Evolutionary conservation across 768 basidiomycete species (phyloP), one percentile per base, ranked within the genome.

Genomic region (Dioszegia aurantiaca): DNA sequence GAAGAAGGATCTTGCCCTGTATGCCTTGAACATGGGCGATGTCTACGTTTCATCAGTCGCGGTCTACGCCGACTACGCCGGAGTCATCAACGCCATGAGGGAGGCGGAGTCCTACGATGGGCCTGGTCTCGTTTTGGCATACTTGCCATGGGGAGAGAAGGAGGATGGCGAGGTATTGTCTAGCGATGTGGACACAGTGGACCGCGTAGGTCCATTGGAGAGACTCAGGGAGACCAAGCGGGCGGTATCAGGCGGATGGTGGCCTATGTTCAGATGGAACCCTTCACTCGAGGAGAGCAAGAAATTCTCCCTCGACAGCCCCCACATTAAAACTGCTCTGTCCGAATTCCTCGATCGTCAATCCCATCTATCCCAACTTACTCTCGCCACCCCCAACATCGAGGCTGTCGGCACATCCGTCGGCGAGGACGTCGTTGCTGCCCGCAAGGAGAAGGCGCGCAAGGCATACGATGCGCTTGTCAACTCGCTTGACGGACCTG

Each of bases 221-320:
- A 80, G 98, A n/a, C 81, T 99, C 57, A 93, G 95, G 80, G 91
- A 94, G 80, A 99, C 93, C 24, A 99, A 98, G 75, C 83, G 91
- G 48, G 94, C 94, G 4, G 89, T 98, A 39, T 93, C 97, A 67
- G 83, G 88, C 10, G 94, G 94, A 2, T 94, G 93, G 78, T 98
- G 95, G 95, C 94, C 94, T 0, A 80, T 98, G 52, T 99, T 98
- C 81, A 84, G 95, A 56, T 99, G 94, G 93, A 87, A 99, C 77
- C 95, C 95, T 0, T 82, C 83, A 68, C 87, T 88, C 75, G 89
- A 92, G 68, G 73, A 75, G 43, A 74, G 73, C 53, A 81, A 85
- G 71, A 87, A 89, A 16, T 99, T 99, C 81, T 82, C 83, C 12
- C 85, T 99, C 58, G 95, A 98, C 78, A 92, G 90, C 3, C 90